These are phyloP conservation scores for Sarocladium oryzae DNA, from an alignment of 2,329 filamentous ascomycete species.

Conservation along the genomic window DNA sequence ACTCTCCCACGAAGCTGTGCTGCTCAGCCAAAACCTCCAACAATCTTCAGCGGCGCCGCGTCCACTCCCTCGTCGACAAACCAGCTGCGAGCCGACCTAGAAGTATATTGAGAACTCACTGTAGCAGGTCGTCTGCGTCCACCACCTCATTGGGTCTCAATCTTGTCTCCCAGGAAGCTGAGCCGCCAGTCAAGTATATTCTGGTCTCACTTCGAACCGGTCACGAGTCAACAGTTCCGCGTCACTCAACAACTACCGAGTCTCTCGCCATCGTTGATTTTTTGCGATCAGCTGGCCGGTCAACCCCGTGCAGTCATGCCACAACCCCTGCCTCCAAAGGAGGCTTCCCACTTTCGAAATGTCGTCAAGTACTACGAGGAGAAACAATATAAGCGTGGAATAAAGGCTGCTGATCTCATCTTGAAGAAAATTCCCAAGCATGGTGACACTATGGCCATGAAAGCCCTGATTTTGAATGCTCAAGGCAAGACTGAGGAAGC, in stretches of 20 bases:
- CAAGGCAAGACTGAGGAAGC: slow-evolving; percentile 91
- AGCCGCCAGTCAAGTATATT: too few relatives aligned
- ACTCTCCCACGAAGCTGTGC: background rate
- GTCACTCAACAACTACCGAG: too few relatives aligned
- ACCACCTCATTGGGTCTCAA: background rate
- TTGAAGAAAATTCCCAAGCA: slow-evolving; percentile 91
- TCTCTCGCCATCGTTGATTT: background rate
- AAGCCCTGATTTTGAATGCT: slow-evolving; percentile 90
- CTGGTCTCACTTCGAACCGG: background rate
- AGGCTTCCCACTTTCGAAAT: slow-evolving; percentile 87
- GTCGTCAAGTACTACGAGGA: slow-evolving; percentile 95
- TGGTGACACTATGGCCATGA: slow-evolving; percentile 98
- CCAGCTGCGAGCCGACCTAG: too few relatives aligned
- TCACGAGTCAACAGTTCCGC: background rate
- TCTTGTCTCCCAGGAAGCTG: too few relatives aligned
- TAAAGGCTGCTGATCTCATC: slow-evolving; percentile 95
- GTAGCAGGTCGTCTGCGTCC: too few relatives aligned
- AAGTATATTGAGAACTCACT: too few relatives aligned
- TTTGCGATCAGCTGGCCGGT: background rate
- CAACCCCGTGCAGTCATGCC: slow-evolving; percentile 47
- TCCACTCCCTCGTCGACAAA: background rate
- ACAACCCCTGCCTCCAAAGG: slow-evolving; percentile 74
- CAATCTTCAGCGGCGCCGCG: background rate
- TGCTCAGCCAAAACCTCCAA: background rate
- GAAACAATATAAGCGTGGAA: slow-evolving; percentile 92